Evolutionary conservation across 306 rosid genomes (phyloP), one percentile per base, ranked within the genome.

Genomic region (Astragalus glycyphyllos): DNA sequence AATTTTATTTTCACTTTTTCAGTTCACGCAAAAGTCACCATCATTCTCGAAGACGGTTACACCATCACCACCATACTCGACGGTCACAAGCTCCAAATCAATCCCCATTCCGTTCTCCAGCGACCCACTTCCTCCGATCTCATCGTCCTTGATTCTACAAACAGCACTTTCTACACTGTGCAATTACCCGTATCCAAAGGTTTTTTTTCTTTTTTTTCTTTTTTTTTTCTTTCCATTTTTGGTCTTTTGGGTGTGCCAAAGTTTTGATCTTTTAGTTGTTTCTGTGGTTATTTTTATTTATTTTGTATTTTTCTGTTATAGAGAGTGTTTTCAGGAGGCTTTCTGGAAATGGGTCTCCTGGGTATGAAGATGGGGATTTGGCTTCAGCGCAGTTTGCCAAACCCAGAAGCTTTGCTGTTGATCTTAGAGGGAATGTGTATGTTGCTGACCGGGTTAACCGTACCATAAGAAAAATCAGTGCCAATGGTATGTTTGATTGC

Each of bases 331-430:
- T 80, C 11, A 82, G 60, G 13, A 80, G 56, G 69, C 38, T 90
- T 61, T 63, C 90, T 61, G 87, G 89, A 37, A 23, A 12, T 38
- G 85, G 77, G 76, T 60, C 10, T 12, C 3, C 0, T 0, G 96
- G 92, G 8, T 91, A 84, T 82, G n/a, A 50, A 0, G 97, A 91
- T 51, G 96, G 97, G 7, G 85, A 77, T 8, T 65, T 77, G 64
- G 84, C 48, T 46, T 69, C 58, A 10, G 96, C 92, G 48, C 58
- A 5, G 51, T 88, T 86, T 72, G 34, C 10, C 8, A 71, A 69
- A 31, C 96, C 96, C 8, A 50, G 7, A 76, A 88, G 92, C 61
- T 91, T 91, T 48, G 89, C 92, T 0, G 60, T 88, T 67, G 89
- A 81, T 77, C 50, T 26, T 0, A 88, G 64, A 65, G 97, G 97